These are phyloP conservation scores for Pythium brassicae DNA, from an alignment of 352 stramenopile genomes.

Conservation along the genomic window DNA sequence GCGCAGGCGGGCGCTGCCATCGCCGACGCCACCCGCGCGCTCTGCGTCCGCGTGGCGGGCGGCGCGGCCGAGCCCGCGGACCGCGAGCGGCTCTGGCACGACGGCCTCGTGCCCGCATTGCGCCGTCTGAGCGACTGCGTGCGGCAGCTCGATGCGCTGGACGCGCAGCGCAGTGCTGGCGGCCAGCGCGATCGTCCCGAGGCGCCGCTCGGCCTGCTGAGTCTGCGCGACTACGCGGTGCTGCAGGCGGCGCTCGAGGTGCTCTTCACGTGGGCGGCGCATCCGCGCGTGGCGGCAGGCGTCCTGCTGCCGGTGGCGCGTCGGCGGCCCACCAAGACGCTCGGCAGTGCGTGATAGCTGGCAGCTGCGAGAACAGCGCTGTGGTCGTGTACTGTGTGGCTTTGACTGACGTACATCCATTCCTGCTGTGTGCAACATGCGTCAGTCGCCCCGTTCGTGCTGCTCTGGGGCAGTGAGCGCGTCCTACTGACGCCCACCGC, in stretches of 20 bases:
- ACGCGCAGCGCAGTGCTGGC: neutral
- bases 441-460: conserved; percentile 53
- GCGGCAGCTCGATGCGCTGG: conserved; percentile 14
- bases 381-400: too few relatives aligned
- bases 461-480: conserved; percentile 33
- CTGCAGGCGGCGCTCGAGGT: conserved; percentile 77
- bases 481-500: conserved; percentile 8
- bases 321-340: conserved; percentile 72
- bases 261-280: conserved; percentile 63
- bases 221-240: conserved; percentile 79
- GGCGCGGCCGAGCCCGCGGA: neutral
- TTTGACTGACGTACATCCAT: neutral
- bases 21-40: conserved; percentile 24
- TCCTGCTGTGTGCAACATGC: too few relatives aligned
- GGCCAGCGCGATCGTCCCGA: conserved; percentile 22
- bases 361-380: too few relatives aligned
- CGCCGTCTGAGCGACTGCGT: conserved; percentile 43
- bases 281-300: conserved; percentile 44
- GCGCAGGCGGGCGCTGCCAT: conserved; percentile 20
- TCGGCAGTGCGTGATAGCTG: conserved; percentile 46
- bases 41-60: conserved; percentile 15
- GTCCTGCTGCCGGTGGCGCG: conserved; percentile 55
- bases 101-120: conserved; percentile 34
- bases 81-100: conserved; percentile 23
- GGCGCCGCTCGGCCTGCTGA: conserved; percentile 65